These are phyloP conservation scores for Trametes elegans DNA, from an alignment of 768 basidiomycete species.

Conservation along the genomic window DNA sequence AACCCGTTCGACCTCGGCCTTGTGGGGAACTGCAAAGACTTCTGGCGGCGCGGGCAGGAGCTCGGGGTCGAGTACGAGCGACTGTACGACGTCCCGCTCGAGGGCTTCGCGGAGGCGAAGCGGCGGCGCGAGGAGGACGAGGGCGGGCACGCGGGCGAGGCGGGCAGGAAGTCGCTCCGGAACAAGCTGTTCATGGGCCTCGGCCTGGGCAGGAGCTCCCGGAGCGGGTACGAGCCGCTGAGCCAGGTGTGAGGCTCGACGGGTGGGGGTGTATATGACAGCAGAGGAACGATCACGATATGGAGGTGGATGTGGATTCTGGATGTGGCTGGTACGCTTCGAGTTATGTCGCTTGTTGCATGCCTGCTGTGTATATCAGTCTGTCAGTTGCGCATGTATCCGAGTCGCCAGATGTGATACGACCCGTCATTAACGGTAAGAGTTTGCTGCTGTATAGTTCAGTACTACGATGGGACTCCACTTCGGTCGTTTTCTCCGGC, in stretches of 20 bases:
- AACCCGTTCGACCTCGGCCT: slow-evolving; percentile 93
- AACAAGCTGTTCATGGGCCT: slow-evolving; percentile 58
- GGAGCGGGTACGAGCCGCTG: slow-evolving; percentile 64
- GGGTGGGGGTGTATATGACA: too few relatives aligned
- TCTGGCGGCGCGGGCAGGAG: slow-evolving; percentile 86
- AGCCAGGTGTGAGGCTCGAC: slow-evolving; percentile 45
- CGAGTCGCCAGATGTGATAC: too few relatives aligned
- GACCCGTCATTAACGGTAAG: too few relatives aligned
- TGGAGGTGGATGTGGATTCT: background rate
- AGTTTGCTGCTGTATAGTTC: too few relatives aligned
- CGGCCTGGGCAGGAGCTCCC: slow-evolving; percentile 47
- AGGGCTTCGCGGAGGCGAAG: slow-evolving; percentile 81
- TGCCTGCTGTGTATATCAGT: slow-evolving; percentile 6
- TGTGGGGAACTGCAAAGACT: slow-evolving; percentile 82
- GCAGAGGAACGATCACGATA: too few relatives aligned
- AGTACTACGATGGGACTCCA: too few relatives aligned
- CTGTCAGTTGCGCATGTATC: background rate
- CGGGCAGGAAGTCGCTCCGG: slow-evolving; percentile 40
- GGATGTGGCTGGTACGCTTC: too few relatives aligned
- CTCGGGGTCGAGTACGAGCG: slow-evolving; percentile 88
- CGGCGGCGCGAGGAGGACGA: slow-evolving; percentile 58
- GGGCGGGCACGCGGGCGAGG: slow-evolving; percentile 36
- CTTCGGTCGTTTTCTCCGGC: too few relatives aligned
- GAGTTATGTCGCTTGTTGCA: slow-evolving; percentile 1
- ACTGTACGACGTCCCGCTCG: slow-evolving; percentile 84